phyloP scores from a whole-genome alignment of 2,329 filamentous ascomycete species.

The Colletotrichum neosansevieriae region DNA sequence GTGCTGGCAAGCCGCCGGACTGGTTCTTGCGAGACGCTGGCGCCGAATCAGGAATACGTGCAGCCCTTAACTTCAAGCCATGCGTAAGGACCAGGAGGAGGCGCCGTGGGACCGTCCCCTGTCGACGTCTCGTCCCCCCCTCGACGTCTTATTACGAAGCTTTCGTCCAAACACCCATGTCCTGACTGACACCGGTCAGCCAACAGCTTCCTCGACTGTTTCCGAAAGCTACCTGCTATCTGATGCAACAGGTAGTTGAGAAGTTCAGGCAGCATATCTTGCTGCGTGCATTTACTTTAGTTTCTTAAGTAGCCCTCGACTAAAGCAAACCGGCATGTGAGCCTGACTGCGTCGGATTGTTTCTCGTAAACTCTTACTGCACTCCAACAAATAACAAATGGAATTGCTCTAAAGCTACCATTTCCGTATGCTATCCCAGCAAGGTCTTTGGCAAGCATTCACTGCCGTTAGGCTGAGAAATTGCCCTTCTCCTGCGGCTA shows the following conservation, averaged over 20 bases:
- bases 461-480: slow-evolving; percentile 1
- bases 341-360: not conserved
- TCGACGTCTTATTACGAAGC: slow-evolving; percentile 22
- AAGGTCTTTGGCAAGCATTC: slow-evolving; percentile 3
- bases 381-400: no score
- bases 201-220: not conserved
- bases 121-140: not conserved
- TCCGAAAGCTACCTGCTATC: slow-evolving; percentile 10
- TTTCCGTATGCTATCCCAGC: slow-evolving; percentile 9
- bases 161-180: slow-evolving; percentile 26
- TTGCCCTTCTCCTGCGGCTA: slow-evolving; percentile 20
- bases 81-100: slow-evolving; percentile 36
- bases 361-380: not conserved
- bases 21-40: slow-evolving; percentile 28
- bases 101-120: slow-evolving; percentile 9
- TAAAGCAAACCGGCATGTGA: not conserved
- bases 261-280: no score
- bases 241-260: no score
- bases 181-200: slow-evolving; percentile 10
- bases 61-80: slow-evolving; percentile 32
- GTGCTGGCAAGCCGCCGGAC: slow-evolving; percentile 22
- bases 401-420: not conserved
- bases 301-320: not conserved
- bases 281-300: slow-evolving; percentile 2
- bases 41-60: slow-evolving; percentile 5